Evolutionary conservation across 768 basidiomycete genomes (phyloP).

Genomic region (Tricholoma furcatifolium): DNA sequence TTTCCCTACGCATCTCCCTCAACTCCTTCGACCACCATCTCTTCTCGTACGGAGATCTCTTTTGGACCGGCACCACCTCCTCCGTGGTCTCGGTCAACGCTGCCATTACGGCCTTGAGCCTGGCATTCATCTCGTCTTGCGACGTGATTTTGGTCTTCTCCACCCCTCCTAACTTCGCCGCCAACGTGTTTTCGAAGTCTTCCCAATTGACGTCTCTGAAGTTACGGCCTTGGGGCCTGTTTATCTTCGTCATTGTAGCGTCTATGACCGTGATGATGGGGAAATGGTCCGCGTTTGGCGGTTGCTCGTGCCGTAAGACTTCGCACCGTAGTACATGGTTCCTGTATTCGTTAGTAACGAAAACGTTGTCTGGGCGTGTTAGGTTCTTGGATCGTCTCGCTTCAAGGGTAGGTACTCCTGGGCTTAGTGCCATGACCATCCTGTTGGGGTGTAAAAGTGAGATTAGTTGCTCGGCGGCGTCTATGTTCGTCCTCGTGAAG

Average conservation of each 20-base stretch:
- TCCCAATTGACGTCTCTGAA: neutral
- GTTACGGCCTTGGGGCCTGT: neutral
- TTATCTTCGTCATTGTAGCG: neutral
- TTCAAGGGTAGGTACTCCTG: neutral
- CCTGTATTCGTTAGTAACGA: neutral
- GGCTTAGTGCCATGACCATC: conserved; percentile 1
- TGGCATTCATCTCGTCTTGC: too few species aligned
- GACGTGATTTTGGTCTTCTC: too few species aligned
- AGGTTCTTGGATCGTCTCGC: neutral
- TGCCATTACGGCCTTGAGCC: too few species aligned
- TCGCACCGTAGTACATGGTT: neutral
- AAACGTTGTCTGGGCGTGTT: too few species aligned
- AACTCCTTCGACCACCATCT: too few species aligned
- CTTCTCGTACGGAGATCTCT: too few species aligned
- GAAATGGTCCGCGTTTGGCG: neutral
- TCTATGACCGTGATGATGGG: neutral
- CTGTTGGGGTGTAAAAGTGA: neutral
- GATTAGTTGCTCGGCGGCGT: conserved; percentile 13
- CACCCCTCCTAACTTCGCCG: too few species aligned
- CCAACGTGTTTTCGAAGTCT: neutral
- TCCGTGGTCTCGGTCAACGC: too few species aligned
- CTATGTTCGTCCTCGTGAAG: conserved; percentile 14
- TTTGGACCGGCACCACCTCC: too few species aligned
- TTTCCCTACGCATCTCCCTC: too few species aligned
- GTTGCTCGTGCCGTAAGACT: neutral